These are phyloP conservation scores for Xylaria telfairii DNA, from an alignment of 495 filamentous ascomycete species.

Conservation along the genomic window DNA sequence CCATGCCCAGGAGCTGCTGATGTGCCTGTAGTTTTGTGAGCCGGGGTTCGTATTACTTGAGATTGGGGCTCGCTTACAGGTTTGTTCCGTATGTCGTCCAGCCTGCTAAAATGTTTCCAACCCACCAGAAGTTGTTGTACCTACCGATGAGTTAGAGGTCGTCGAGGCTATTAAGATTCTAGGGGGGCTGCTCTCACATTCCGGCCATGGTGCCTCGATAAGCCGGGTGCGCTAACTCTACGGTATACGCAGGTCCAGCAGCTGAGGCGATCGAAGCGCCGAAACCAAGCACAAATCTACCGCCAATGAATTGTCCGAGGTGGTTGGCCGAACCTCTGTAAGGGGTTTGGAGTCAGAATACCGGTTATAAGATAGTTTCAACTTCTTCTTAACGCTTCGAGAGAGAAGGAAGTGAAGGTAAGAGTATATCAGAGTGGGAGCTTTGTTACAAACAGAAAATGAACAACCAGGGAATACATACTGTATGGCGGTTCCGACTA, in stretches of 20 bases:
- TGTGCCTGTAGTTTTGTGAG: slow-evolving; percentile 23
- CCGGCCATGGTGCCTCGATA: slow-evolving; percentile 62
- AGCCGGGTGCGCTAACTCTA: slow-evolving; percentile 24
- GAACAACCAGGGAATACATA: neutral
- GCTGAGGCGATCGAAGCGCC: slow-evolving; percentile 25
- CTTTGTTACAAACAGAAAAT: neutral
- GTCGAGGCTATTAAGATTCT: too few relatives aligned
- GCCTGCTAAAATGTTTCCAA: slow-evolving; percentile 44
- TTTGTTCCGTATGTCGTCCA: slow-evolving; percentile 45
- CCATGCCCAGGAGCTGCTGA: slow-evolving; percentile 51
- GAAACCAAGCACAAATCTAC: slow-evolving; percentile 61
- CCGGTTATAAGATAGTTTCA: neutral
- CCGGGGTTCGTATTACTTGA: neutral
- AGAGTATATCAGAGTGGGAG: neutral
- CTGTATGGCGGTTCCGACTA: slow-evolving; percentile 61
- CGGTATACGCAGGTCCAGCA: slow-evolving; percentile 26
- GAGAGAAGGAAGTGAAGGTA: neutral
- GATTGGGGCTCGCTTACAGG: slow-evolving; percentile 25
- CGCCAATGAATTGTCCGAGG: slow-evolving; percentile 57
- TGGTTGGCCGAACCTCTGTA: slow-evolving; percentile 45
- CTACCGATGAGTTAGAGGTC: slow-evolving; percentile 18
- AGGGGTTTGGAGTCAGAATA: neutral
- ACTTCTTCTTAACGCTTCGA: neutral
- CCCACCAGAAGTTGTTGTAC: slow-evolving; percentile 44
- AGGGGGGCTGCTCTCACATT: slow-evolving; percentile 40